Evolutionary conservation across 1,139 yeast species (phyloP), one percentile per base, ranked within the genome.

Genomic region (Yamadazyma taylorii): DNA sequence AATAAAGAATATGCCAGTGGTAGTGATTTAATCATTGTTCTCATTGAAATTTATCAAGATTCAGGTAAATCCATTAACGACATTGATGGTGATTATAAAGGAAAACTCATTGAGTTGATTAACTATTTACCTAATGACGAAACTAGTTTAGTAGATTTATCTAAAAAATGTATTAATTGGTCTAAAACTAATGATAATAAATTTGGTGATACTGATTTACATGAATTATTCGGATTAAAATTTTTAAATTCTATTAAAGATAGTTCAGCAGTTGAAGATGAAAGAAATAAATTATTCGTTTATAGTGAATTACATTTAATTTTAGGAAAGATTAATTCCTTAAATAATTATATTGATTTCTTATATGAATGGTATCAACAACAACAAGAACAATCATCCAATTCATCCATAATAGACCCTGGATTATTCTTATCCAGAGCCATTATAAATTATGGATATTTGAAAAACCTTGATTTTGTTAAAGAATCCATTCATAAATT

Each of bases 1-100:
- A 85, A 85, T 40, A 69, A 77, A 39, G 90, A 87, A 59, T 82
- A 74, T 41, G 94, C 92, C 19, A 83, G 90, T 23, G 87, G 90
- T 4, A 74, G 86, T 23, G 97, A 92, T 57, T 66, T 92, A 50
- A 73, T 83, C n/a, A 59, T 73, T 27, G 88, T 86, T 56, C 59
- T 89, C 55, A 53, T 89, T n/a, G 87, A 82, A 41, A 78, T 85
- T 0, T 82, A 80, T 51, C 75, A 68, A 21, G 72, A 73, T 34
- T 77, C 81, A 7, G 68, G 65, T 6, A 54, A 70, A 2, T 52
- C 61, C 11, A 45, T 57, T 15, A 73, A 27, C 12, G 38, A 36
- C 22, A 23, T 17, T 11, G 25, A 22, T 4, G 41, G 32, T 6
- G 14, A 69, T 41, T 63, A 56, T 38, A 69, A 56, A 59, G 69